Evolutionary conservation across 768 basidiomycete species (phyloP), one percentile per base, ranked within the genome.

Genomic region (Auriscalpium orientale): DNA sequence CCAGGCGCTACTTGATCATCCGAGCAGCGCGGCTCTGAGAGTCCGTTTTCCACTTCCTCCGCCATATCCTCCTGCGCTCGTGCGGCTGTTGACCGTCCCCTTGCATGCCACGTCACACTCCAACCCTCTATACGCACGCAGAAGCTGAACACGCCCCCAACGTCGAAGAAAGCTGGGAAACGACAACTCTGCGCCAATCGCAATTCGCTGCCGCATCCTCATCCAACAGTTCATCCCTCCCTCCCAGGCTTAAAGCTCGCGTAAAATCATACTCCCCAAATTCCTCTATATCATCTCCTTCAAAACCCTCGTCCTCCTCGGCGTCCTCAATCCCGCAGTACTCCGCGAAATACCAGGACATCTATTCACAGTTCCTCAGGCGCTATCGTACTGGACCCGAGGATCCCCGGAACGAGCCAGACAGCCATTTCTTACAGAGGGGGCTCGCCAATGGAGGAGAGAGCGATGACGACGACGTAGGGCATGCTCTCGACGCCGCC

Each of bases 311-410:
- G 15, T 57, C 69, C 9, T 58, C 63, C 10, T 61, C 67, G 22
- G 67, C 69, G 20, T 47, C 67, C 12, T 61, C 66, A 16, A 64
- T 67, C 22, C 22, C 22, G 22, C 22, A 28, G 44, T 68, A 68
- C 47, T 61, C 60, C 22, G 68, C 75, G 21, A 74, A 72, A 49
- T 77, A 79, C 61, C 71, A 82, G n/a, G 82, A 87, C 63, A 79
- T 88, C 20, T 91, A 91, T 71, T 83, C 85, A 20, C 88, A 89
- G 66, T 91, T 91, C 66, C 82, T 91, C 45, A 81, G 79, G 61
- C 77, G 87, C 22, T 91, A 90, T 71, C 78, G 87, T 65, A 82
- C 85, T 8, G 79, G 78, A 56, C 74, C 78, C n/a, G 86, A 87
- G 57, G 86, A 89, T 68, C 79, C 82, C 21, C 79, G 85, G 56